Evolutionary conservation across 202 grass and related monocot genomes (phyloP), one percentile per base, ranked within the genome.

Genomic region (Panicum virgatum): DNA sequence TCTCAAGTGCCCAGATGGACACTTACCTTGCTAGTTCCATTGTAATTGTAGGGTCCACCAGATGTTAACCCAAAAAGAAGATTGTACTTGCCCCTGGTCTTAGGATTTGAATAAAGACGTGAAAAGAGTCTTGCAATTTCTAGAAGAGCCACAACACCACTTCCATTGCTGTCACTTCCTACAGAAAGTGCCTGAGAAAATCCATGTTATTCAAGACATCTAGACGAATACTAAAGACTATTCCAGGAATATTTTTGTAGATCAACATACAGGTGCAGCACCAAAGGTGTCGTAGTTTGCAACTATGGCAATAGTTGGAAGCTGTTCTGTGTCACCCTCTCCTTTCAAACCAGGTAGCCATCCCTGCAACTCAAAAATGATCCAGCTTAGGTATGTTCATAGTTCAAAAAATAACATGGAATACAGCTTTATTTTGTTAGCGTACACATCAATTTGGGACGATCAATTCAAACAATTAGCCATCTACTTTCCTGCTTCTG

Each of bases 231-330:
- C 53, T 20, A 68, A 76, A 45, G 26, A 52, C 75, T 13, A 42
- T 66, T 46, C 1, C 37, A 32, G 5, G n/a, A 70, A 66, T 7
- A 72, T 18, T 52, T 52, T 73, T 64, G 66, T 80, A 6, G 15
- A 70, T 62, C 60, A 40, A 83, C 87, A 75, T 99, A 99, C 96
- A 58, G 96, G 96, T 45, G 89, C 96, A 83, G 96, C 85, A 78
- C 96, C 89, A 70, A 99, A 99, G 69, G 96, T 99, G 80, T 99
- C 96, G 85, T 99, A 99, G 62, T 92, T 94, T 79, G 96, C 93
- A 89, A 99, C 96, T 82, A 96, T 91, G 78, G 96, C 96, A 75
- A 98, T 96, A 20, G 96, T 98, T 32, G 96, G 93, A 64, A 99
- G 93, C 78, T 99, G 92, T 83, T 93, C 90, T 12, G 83, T 81